These are phyloP conservation scores for Candida tammaniensis DNA, from an alignment of 805 yeast species.

Conservation along the genomic window DNA sequence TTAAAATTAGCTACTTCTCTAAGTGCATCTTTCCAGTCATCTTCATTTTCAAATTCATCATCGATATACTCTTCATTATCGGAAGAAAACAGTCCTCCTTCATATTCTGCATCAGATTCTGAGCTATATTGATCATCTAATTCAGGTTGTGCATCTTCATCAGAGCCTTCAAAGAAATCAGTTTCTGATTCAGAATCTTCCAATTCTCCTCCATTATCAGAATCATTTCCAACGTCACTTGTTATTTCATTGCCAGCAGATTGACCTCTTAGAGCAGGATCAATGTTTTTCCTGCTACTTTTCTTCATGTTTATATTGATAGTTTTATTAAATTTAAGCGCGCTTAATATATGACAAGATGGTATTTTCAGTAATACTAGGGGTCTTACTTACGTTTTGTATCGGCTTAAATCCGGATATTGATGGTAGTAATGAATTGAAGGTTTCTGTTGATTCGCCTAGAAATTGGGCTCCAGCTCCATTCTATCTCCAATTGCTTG, in stretches of 20 bases:
- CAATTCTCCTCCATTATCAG: background rate
- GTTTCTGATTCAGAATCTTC: background rate
- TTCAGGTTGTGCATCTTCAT: background rate
- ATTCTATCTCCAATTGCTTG: slow-evolving; percentile 42
- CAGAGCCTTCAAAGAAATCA: background rate
- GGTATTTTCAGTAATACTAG: too few relatives aligned
- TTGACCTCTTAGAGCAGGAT: background rate
- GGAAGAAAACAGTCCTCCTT: background rate
- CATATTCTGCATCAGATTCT: slow-evolving; percentile 2
- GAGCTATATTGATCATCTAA: slow-evolving; percentile 2
- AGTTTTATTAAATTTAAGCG: background rate
- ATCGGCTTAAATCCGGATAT: too few relatives aligned
- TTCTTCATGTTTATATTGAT: background rate
- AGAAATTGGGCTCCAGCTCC: slow-evolving; percentile 8
- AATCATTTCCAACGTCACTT: too few relatives aligned
- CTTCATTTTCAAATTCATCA: slow-evolving; percentile 32
- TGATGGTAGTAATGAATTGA: too few relatives aligned
- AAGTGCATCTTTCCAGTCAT: slow-evolving; percentile 45
- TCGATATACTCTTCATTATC: slow-evolving; percentile 27
- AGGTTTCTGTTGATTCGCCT: too few relatives aligned
- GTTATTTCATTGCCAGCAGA: too few relatives aligned
- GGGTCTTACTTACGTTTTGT: too few relatives aligned
- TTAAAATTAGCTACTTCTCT: slow-evolving; percentile 67
- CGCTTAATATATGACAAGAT: too few relatives aligned
- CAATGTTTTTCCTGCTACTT: background rate